Evolutionary conservation across 305 asterid genomes (phyloP), one percentile per base, ranked within the genome.

Genomic region (Ruellia speciosa): DNA sequence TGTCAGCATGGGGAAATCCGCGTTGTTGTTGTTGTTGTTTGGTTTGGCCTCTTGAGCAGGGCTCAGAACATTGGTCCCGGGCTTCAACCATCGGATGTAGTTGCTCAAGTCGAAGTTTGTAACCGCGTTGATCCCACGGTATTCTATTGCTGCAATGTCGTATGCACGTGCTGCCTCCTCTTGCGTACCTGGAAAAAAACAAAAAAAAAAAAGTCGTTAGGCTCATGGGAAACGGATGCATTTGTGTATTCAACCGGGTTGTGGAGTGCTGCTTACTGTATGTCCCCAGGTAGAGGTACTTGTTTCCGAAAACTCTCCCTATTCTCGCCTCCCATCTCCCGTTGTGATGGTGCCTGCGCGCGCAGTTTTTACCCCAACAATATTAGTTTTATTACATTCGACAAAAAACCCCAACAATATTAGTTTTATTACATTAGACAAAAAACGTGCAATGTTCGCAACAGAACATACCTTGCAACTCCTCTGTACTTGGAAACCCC

Each of bases 321-420:
- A 81, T 84, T 52, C 95, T 78, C 56, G 95, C 94, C 68, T 87
- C 95, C 94, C 95, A 87, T 70, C 90, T 75, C 59, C 95, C 94
- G 59, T 81, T 87, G 51, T 87, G 88, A 72, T 84, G 94, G 65
- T 87, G 95, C 50, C 95, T 86, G 80, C 31, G 31, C 31, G 31
- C 72, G 66, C 13, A 62, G 14, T 24, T 24, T 24, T 24, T 24
- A 24, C 31, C 52, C 35, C 53, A 48, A 54, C 14, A 55, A 24
- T 24, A 24, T 24, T 24, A 2, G 4, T 24, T 24, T 24, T 24
- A 24, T 24, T 24, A 4, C 31, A 24, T 24, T 24, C 31, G 31
- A 24, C 2, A 24, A 24, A 24, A 24, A 24, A 24, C 31, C n/a
- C n/a, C 37, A 33, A 33, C 37, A 4, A 33, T 33, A 24, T 24